Evolutionary conservation across 805 yeast species (phyloP), one percentile per base, ranked within the genome.

Genomic region (Metschnikowia santaceciliae): DNA sequence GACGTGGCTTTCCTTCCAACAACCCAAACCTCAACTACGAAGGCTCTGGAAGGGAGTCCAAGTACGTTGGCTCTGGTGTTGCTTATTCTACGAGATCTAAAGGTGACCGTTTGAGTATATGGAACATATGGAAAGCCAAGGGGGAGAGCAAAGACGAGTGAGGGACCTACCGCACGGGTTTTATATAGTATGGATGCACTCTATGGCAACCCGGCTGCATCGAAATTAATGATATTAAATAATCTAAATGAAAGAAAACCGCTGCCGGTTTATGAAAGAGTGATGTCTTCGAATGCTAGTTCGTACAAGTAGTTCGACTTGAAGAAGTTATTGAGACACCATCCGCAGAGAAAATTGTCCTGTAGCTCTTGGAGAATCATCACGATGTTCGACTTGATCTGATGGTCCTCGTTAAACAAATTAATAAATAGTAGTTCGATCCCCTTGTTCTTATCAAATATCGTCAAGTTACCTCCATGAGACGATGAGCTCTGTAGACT

Each of bases 51-150:
- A 69, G 90, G 54, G 81, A 82, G 54, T 80, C 85, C 48, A 82
- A 78, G 59, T 87, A 77, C 61, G 88, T 84, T 57, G 92, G 90
- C 4, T 75, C 85, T 0, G 88, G 89, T 0, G 70, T 71, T 49
- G 78, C 88, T 44, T 83, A 83, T 50, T 64, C 70, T 36, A 71
- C 82, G n/a, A 74, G 88, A 59, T 78, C 71, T 50, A 68, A 76
- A 14, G 88, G 88, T 54, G 90, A 83, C 59, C 60, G 74, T 42
- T 65, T 74, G 40, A 64, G 72, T 15, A 61, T 73, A 61, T 66
- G 59, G 61, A 58, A 55, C 20, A 53, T 57, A 17, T 45, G 50
- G 48, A 48, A 51, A 42, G 51, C 54, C 15, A 49, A 49, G 23
- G 38, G 52, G 8, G 41, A 35, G 47, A 22, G 30, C 13, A 17